A percentile compares a stretch with the other conserved stretches of the same genome.
These are phyloP conservation scores for Thoreauomyces humboldtii DNA, from an alignment of 192 early-diverging fungal genomes.

Conservation along the genomic window DNA sequence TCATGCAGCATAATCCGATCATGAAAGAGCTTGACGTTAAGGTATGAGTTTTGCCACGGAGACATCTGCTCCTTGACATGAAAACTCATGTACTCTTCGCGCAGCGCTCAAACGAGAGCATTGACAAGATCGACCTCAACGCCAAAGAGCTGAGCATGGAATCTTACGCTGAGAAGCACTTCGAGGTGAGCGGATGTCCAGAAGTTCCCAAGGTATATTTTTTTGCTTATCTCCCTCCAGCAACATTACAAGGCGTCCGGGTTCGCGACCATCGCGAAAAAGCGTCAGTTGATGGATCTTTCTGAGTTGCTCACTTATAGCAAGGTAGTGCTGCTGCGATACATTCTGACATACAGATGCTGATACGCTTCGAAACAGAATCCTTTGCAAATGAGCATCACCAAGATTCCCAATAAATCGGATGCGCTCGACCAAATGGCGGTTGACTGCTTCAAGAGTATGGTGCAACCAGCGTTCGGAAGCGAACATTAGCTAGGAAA, in stretches of 20 bases:
- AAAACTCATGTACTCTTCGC: not conserved
- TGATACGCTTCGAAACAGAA: not conserved
- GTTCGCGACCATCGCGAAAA: slow-evolving; percentile 29
- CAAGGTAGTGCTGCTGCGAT: slow-evolving; percentile 29
- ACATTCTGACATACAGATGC: not conserved
- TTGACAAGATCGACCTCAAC: slow-evolving; percentile 37
- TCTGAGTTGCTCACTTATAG: slow-evolving; percentile 35
- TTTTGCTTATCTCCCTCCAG: not conserved
- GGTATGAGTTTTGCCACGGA: not conserved
- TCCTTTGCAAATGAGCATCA: slow-evolving; percentile 22
- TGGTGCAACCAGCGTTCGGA: too few relatives aligned
- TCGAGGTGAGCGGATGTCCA: slow-evolving; percentile 34
- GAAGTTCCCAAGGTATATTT: not conserved
- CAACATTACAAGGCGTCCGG: slow-evolving; percentile 23
- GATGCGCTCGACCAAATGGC: slow-evolving; percentile 27
- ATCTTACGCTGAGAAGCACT: slow-evolving; percentile 38
- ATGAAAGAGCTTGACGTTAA: slow-evolving; percentile 22
- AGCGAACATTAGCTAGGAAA: not conserved
- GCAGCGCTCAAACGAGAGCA: slow-evolving; percentile 27
- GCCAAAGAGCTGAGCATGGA: slow-evolving; percentile 29
- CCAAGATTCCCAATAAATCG: slow-evolving; percentile 31
- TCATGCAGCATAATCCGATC: slow-evolving; percentile 34
- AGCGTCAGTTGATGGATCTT: slow-evolving; percentile 27
- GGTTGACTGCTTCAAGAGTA: slow-evolving; percentile 38
- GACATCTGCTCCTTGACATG: not conserved